Percentiles rank a stretch among this genome's conserved stretches.
phyloP scores from a whole-genome alignment of 306 rosid species.

The Arachis hypogaea region DNA sequence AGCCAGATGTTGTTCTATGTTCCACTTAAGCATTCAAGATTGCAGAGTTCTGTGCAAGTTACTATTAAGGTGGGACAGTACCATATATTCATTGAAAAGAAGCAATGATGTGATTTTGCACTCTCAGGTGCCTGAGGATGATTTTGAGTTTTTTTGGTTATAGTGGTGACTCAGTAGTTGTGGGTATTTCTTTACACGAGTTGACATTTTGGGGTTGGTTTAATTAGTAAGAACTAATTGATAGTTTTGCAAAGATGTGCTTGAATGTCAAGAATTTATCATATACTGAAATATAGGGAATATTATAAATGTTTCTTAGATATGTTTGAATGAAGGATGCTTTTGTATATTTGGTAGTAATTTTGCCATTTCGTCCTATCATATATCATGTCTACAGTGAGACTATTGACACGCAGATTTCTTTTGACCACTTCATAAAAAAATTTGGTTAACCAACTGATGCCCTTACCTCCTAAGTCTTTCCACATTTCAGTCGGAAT shows the following conservation, averaged over 20 bases:
- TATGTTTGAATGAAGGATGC: not conserved
- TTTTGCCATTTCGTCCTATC: not conserved
- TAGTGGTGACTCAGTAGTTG: not conserved
- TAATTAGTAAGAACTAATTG: not conserved
- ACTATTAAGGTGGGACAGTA: not conserved
- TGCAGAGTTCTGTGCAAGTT: not conserved
- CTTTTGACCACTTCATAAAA: no score
- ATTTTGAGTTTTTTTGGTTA: not conserved
- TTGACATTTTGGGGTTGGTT: conserved; percentile 4
- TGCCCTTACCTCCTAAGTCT: no score
- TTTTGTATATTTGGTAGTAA: not conserved
- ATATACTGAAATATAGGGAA: conserved; percentile 5
- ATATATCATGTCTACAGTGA: no score
- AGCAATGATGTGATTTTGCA: conserved; percentile 9
- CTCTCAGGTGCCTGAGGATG: not conserved
- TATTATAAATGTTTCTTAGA: not conserved
- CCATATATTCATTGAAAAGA: not conserved
- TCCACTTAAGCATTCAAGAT: not conserved
- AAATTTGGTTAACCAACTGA: no score
- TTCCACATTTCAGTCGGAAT: no score
- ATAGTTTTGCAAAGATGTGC: not conserved
- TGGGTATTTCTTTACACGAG: not conserved
- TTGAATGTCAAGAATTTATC: not conserved
- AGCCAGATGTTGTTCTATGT: not conserved
- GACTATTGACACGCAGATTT: no score